phyloP scores from a whole-genome alignment of 768 basidiomycete genomes.

The Tylopilus plumbeoviolaceoides region DNA sequence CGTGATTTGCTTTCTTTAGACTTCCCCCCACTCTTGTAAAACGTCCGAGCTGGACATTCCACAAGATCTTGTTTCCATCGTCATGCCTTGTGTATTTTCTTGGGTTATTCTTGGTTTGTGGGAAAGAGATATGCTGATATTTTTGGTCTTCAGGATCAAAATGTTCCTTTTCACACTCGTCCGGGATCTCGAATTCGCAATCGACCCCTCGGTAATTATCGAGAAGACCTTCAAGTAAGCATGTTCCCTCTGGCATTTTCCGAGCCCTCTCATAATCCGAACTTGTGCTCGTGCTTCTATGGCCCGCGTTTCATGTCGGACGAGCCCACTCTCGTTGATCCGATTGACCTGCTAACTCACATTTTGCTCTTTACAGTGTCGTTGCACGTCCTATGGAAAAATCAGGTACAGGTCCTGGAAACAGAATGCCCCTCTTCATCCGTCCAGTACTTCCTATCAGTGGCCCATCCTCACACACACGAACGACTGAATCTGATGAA shows the following conservation, averaged over 20 bases:
- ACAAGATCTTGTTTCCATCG: too few relatives aligned
- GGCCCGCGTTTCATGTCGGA: constrained; percentile 17
- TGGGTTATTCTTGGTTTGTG: constrained; percentile 1
- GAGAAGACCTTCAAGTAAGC: constrained; percentile 64
- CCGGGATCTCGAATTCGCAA: constrained; percentile 52
- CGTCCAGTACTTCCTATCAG: constrained; percentile 26
- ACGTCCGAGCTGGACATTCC: background rate
- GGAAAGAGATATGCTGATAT: constrained; percentile 14
- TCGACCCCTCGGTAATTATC: constrained; percentile 49
- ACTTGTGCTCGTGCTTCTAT: constrained; percentile 13
- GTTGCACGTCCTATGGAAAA: constrained; percentile 57
- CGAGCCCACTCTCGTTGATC: constrained; percentile 8
- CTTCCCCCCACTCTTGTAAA: constrained; percentile 10
- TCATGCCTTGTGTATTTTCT: background rate
- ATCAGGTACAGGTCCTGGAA: constrained; percentile 48
- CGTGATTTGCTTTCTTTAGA: constrained; percentile 22
- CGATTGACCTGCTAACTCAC: background rate
- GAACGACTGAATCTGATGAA: background rate
- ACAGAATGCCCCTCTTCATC: constrained; percentile 58
- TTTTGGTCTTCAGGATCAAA: constrained; percentile 48
- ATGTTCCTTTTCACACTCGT: constrained; percentile 56
- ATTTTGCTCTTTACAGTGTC: constrained; percentile 33
- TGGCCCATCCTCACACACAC: constrained; percentile 5
- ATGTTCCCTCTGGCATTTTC: constrained; percentile 13
- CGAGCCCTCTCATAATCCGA: constrained; percentile 23